These are phyloP conservation scores for Cystobasidium sp. DNA, from an alignment of 1,284 basidiomycete genomes.

Conservation along the genomic window DNA sequence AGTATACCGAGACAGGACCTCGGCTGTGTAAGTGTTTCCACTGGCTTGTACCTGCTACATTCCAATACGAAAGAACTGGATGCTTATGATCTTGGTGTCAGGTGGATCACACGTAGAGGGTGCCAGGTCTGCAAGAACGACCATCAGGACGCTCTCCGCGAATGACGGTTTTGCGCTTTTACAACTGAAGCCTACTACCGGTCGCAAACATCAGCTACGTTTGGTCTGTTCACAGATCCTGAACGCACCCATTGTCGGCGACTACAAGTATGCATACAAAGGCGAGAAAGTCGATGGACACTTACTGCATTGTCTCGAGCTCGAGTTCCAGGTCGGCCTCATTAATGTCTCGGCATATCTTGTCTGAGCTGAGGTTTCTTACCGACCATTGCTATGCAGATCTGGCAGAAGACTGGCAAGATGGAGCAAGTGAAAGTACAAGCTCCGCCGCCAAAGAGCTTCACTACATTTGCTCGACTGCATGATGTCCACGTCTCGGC, in stretches of 20 bases:
- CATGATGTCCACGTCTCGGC: not conserved
- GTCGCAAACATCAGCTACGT: constrained; percentile 48
- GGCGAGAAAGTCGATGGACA: constrained; percentile 23
- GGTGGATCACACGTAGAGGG: not conserved
- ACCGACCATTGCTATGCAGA: not conserved
- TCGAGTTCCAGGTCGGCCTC: constrained; percentile 25
- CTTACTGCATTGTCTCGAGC: constrained; percentile 21
- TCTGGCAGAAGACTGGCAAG: constrained; percentile 21
- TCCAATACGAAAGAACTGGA: not conserved
- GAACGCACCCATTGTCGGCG: constrained; percentile 42
- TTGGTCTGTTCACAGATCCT: constrained; percentile 42
- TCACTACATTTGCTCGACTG: not conserved
- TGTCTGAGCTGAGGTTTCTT: not conserved
- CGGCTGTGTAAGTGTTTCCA: not conserved
- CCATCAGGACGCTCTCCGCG: not conserved
- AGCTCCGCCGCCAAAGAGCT: constrained; percentile 19
- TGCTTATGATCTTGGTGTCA: not conserved
- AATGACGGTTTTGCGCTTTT: constrained; percentile 31
- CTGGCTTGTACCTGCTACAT: too few relatives aligned
- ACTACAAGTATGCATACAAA: constrained; percentile 47
- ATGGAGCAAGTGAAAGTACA: constrained; percentile 12
- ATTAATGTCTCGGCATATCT: not conserved
- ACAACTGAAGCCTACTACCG: constrained; percentile 36
- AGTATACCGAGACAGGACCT: constrained; percentile 18
- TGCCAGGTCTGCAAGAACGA: not conserved